Conservation (phyloP, 106 monocot genomes). For the Dactylorhiza incarnata region DNA sequence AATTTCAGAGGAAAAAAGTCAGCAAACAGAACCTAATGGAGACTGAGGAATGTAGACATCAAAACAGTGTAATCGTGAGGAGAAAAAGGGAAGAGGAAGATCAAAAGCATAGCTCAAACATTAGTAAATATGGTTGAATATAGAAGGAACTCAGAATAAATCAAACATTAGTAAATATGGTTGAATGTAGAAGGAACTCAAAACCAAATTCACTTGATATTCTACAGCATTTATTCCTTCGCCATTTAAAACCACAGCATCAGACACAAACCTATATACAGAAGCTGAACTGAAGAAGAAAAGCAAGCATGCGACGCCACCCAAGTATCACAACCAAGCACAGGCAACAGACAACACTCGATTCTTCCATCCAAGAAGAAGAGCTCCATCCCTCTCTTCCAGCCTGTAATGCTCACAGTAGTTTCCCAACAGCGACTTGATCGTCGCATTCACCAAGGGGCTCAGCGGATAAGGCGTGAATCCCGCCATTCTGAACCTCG, state of each 20-base stretch:
- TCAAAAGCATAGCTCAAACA: no score
- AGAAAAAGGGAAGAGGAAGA: no score
- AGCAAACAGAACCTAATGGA: no score
- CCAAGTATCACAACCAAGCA: conserved; percentile 55
- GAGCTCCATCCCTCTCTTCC: conserved; percentile 74
- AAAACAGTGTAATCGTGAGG: no score
- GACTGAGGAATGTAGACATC: no score
- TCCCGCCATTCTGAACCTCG: conserved; percentile 84
- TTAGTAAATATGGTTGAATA: no score
- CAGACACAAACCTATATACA: background rate
- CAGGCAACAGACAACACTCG: conserved; percentile 66
- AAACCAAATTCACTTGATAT: background rate
- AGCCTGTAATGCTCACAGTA: conserved; percentile 60
- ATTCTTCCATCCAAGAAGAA: conserved; percentile 90
- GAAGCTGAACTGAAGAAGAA: background rate
- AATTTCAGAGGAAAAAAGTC: no score
- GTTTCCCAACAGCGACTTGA: conserved; percentile 54
- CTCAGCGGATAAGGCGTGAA: conserved; percentile 69
- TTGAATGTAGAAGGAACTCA: no score
- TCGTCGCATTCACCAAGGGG: conserved; percentile 68
- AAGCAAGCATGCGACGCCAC: background rate
- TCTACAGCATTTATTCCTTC: background rate
- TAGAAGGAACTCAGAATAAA: no score
- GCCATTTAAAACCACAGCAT: background rate
- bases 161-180: no score